phyloP scores from a whole-genome alignment of 495 filamentous ascomycete species.

The Daldinia concentrica region DNA sequence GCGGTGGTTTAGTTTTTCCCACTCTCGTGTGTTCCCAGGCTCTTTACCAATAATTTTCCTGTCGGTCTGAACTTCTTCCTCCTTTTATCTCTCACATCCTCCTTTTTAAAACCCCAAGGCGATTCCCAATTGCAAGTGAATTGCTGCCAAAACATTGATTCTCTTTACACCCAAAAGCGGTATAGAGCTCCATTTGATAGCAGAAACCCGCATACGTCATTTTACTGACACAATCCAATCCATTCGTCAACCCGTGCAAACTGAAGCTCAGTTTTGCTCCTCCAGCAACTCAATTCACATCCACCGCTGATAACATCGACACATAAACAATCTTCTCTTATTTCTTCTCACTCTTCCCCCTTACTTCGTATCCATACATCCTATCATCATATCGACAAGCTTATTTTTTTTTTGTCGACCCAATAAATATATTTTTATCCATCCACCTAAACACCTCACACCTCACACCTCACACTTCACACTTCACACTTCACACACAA shows the following conservation, averaged over 20 bases:
- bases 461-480: slow-evolving; percentile 7
- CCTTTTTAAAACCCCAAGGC: slow-evolving; percentile 13
- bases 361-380: slow-evolving; percentile 13
- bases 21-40: slow-evolving; percentile 27
- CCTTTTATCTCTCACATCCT: slow-evolving; percentile 21
- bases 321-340: slow-evolving; percentile 8
- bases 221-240: slow-evolving; percentile 32
- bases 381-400: not conserved
- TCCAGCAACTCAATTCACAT: not conserved
- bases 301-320: slow-evolving; percentile 8
- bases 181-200: slow-evolving; percentile 36
- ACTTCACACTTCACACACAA: slow-evolving; percentile 17
- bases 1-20: slow-evolving; percentile 44
- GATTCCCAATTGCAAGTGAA: slow-evolving; percentile 5
- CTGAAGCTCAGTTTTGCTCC: slow-evolving; percentile 26
- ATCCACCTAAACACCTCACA: slow-evolving; percentile 5
- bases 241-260: slow-evolving; percentile 25
- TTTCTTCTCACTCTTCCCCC: slow-evolving; percentile 3
- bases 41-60: slow-evolving; percentile 25
- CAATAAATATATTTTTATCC: not conserved
- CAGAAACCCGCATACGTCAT: slow-evolving; percentile 39
- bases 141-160: slow-evolving; percentile 23
- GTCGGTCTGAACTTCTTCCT: slow-evolving; percentile 15
- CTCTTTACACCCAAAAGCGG: slow-evolving; percentile 24
- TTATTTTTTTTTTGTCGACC: slow-evolving; percentile 3